Conservation (phyloP, 2,329 filamentous ascomycete genomes). For the Nigrospora osmanthi region DNA sequence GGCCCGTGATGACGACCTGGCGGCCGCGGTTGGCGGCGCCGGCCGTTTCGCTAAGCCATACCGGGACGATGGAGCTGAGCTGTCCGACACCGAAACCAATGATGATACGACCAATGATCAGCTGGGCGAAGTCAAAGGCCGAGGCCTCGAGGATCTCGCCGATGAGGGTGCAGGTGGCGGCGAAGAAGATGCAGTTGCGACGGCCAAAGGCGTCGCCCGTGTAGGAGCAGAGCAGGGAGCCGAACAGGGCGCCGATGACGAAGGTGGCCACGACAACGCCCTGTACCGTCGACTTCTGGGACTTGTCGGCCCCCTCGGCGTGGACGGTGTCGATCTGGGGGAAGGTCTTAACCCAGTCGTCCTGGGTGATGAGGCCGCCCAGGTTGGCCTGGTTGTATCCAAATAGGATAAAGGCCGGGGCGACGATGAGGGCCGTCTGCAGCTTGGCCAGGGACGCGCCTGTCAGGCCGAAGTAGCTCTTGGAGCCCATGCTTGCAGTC, state of each 20-base stretch:
- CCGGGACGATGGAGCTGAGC: conserved; percentile 30
- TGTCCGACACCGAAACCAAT: conserved; percentile 30
- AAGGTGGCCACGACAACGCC: conserved; percentile 28
- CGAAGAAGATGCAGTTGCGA: conserved; percentile 29
- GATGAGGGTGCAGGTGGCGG: conserved; percentile 29
- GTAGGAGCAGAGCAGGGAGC: conserved; percentile 25
- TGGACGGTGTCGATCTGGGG: conserved; percentile 29
- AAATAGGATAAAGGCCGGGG: conserved; percentile 32
- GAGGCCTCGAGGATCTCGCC: conserved; percentile 32
- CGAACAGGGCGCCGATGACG: conserved; percentile 27
- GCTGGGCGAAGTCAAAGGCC: conserved; percentile 29
- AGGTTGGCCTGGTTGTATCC: conserved; percentile 33
- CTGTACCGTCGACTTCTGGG: conserved; percentile 25
- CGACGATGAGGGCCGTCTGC: conserved; percentile 33
- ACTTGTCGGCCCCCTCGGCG: conserved; percentile 19
- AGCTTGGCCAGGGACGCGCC: conserved; percentile 25
- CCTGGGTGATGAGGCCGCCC: conserved; percentile 24
- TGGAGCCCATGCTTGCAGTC: not conserved
- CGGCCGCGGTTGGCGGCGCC: conserved; percentile 32
- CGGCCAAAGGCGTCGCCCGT: conserved; percentile 31
- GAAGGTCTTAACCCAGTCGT: conserved; percentile 26
- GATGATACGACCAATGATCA: conserved; percentile 31
- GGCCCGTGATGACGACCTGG: conserved; percentile 27
- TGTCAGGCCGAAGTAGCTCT: conserved; percentile 21
- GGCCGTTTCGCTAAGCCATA: conserved; percentile 30